These are phyloP conservation scores for Digitaria exilis DNA, from an alignment of 202 grass and related monocot species.

Conservation along the genomic window DNA sequence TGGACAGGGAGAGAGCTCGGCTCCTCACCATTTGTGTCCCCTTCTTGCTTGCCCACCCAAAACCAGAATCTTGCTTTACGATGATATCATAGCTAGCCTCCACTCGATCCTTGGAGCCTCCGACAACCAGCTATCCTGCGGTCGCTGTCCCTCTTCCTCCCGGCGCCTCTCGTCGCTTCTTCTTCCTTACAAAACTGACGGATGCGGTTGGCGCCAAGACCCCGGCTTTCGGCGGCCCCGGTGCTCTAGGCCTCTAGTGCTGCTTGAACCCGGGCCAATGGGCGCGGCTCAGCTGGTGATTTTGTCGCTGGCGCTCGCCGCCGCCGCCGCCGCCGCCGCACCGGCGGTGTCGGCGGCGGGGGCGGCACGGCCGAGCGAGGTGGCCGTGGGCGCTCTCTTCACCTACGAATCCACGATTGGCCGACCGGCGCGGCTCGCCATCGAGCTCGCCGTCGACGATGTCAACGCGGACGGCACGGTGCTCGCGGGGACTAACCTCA, in stretches of 20 bases:
- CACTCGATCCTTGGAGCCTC: neutral
- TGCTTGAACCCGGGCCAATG: constrained; percentile 29
- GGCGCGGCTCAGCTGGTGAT: neutral
- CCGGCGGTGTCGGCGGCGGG: no score
- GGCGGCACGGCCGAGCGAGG: constrained; percentile 35
- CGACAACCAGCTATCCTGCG: no score
- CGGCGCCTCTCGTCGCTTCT: no score
- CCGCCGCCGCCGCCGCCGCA: constrained; percentile 12
- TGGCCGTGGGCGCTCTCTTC: constrained; percentile 72
- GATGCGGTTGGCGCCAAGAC: neutral
- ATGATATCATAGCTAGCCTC: neutral
- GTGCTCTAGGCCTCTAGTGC: constrained; percentile 30
- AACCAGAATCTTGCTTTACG: neutral
- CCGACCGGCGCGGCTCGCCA: constrained; percentile 57
- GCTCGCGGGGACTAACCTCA: constrained; percentile 61
- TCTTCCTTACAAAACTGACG: no score
- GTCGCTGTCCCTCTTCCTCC: no score
- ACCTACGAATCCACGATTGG: constrained; percentile 86
- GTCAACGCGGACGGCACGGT: constrained; percentile 73
- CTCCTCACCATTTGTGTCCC: neutral
- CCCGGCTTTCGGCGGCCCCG: neutral
- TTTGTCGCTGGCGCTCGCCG: constrained; percentile 35
- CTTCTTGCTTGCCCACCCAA: neutral
- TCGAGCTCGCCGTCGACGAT: constrained; percentile 75
- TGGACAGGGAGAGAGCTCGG: neutral